Conservation (phyloP, 352 stramenopile genomes). For the Globisporangium paroecandrum region DNA sequence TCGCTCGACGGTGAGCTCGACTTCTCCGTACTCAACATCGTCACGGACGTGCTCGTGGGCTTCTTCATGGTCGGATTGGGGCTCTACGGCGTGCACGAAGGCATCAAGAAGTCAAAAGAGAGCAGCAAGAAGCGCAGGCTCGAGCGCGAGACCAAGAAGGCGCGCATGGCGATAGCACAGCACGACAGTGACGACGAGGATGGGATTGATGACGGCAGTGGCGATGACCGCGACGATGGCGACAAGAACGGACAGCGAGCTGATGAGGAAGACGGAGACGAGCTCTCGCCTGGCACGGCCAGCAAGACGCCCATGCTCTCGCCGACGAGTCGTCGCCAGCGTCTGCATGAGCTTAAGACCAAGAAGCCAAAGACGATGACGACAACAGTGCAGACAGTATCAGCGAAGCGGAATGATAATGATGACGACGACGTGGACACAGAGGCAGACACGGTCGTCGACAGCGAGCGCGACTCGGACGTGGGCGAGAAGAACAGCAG, state of each 20-base stretch:
- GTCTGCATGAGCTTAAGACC: slow-evolving; percentile 8
- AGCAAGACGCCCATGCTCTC: slow-evolving; percentile 15
- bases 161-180: slow-evolving; percentile 1
- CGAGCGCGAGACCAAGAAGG: slow-evolving; percentile 13
- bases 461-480: slow-evolving; percentile 22
- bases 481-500: slow-evolving; percentile 13
- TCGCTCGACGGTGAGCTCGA: slow-evolving; percentile 51
- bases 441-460: slow-evolving; percentile 36
- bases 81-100: slow-evolving; percentile 65
- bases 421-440: slow-evolving; percentile 24
- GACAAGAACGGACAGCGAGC: background rate
- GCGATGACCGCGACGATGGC: slow-evolving; percentile 2
- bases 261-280: slow-evolving; percentile 8
- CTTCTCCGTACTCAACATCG: slow-evolving; percentile 48
- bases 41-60: slow-evolving; percentile 63
- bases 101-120: slow-evolving; percentile 42
- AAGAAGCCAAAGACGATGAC: background rate
- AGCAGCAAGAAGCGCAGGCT: slow-evolving; percentile 18
- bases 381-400: background rate
- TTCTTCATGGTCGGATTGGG: slow-evolving; percentile 63
- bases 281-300: slow-evolving; percentile 4
- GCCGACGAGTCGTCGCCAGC: slow-evolving; percentile 4
- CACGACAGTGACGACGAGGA: slow-evolving; percentile 9
- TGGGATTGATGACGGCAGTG: slow-evolving; percentile 2
- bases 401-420: background rate